Percentiles rank a stretch among this genome's conserved stretches.
Evolutionary conservation across 2,329 filamentous ascomycete genomes (phyloP).

Genomic region (Nothomitra cinnamomea): DNA sequence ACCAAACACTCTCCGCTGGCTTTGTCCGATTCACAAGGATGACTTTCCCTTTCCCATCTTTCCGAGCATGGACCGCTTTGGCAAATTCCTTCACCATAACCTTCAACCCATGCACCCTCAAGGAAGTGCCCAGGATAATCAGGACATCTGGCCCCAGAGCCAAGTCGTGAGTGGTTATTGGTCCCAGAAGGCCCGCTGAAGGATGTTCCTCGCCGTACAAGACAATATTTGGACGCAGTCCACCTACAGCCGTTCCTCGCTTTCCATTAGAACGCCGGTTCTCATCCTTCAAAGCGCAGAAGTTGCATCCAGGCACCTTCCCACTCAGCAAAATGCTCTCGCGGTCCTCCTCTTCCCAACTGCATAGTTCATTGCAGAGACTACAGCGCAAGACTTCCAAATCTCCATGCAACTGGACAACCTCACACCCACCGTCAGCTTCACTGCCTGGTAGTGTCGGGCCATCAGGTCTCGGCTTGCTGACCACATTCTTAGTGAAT

Average conservation of each 20-base stretch:
- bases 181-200: slow-evolving; percentile 47
- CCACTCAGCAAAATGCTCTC: slow-evolving; percentile 32
- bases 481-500: slow-evolving; percentile 31
- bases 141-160: slow-evolving; percentile 47
- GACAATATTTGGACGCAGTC: slow-evolving; percentile 54
- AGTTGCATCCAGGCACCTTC: slow-evolving; percentile 48
- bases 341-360: slow-evolving; percentile 32
- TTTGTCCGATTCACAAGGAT: slow-evolving; percentile 60
- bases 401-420: slow-evolving; percentile 57
- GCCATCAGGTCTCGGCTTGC: slow-evolving; percentile 3
- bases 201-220: slow-evolving; percentile 61
- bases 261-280: slow-evolving; percentile 48
- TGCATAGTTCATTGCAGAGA: slow-evolving; percentile 19
- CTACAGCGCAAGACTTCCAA: slow-evolving; percentile 43
- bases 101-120: slow-evolving; percentile 55
- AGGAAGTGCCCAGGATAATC: slow-evolving; percentile 52
- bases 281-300: slow-evolving; percentile 44
- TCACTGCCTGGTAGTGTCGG: slow-evolving; percentile 3
- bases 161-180: slow-evolving; percentile 51
- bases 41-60: slow-evolving; percentile 41
- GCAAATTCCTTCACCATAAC: slow-evolving; percentile 55
- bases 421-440: slow-evolving; percentile 23
- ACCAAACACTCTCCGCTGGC: slow-evolving; percentile 54
- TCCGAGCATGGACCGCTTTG: slow-evolving; percentile 46
- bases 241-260: slow-evolving; percentile 47